Evolutionary conservation across 768 basidiomycete genomes (phyloP), one percentile per base, ranked within the genome.

Genomic region (Tricholoma flavovirens): DNA sequence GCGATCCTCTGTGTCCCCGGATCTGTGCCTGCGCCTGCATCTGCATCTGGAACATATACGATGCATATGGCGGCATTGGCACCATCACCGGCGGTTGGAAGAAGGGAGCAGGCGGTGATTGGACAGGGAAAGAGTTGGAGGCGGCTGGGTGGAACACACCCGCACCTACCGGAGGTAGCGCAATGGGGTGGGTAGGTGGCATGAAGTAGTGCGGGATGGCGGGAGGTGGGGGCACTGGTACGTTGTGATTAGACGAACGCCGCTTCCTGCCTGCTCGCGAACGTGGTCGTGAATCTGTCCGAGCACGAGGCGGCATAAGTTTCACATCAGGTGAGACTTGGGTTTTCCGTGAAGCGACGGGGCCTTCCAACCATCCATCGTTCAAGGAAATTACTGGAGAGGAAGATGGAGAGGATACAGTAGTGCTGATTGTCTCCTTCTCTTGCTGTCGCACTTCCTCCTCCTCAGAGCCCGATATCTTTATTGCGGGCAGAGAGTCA

Each of bases 331-430:
- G 3, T 17, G 10, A 12, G 4, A 46, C 46, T 38, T 57, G 53
- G 14, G 32, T 33, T 14, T 33, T 15, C 38, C 5, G 59, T 62
- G 54, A 56, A 43, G 60, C 53, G 51, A 59, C 57, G 54, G 56
- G 65, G 56, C 67, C 67, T 48, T 75, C 74, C n/a, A 75, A 69
- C 76, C 76, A 77, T 4, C 74, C 75, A 55, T 75, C 73, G 32
- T 65, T 63, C 3, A 62, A 61, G 48, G 60, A 62, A 2, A 67
- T 56, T 12, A 65, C 60, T 8, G 69, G 66, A 14, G 71, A 68
- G 3, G 67, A 63, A 14, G 69, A 63, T 5, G 68, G 55, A 3
- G 67, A 68, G 9, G 62, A 51, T 10, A 70, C 60, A 5, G 64
- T 33, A 8, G 64, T 58, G 29, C 53, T 53, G 6, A 55, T 50